A percentile compares a stretch with the other conserved stretches of the same genome.
Evolutionary conservation across 306 rosid species (phyloP).

Genomic region (Prunus davidiana): DNA sequence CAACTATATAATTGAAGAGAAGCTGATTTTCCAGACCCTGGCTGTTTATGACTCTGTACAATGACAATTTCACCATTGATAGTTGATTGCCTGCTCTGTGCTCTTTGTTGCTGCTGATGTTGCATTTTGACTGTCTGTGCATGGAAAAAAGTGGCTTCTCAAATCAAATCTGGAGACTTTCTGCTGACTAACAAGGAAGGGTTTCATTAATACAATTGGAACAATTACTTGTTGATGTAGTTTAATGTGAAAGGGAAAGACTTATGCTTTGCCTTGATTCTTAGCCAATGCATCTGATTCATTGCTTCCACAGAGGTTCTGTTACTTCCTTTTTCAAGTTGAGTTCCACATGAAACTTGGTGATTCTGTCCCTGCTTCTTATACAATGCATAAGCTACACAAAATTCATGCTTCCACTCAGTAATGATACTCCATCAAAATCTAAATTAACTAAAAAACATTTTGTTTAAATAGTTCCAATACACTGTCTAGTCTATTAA

Average conservation of each 20-base stretch:
- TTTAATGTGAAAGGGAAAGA: neutral
- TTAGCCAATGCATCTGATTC: slow-evolving; percentile 41
- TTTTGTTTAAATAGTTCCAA: too few species aligned
- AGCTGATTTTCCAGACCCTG: slow-evolving; percentile 45
- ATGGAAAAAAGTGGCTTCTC: neutral
- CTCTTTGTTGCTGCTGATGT: neutral
- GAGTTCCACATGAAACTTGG: neutral
- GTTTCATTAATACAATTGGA: neutral
- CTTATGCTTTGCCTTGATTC: slow-evolving; percentile 4
- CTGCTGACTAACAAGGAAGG: neutral
- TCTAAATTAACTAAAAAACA: too few species aligned
- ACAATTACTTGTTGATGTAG: neutral
- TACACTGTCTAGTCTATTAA: too few species aligned
- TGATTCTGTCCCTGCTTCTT: neutral
- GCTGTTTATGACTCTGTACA: slow-evolving; percentile 21
- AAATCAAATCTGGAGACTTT: neutral
- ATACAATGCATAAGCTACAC: too few species aligned
- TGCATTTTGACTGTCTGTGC: slow-evolving; percentile 19
- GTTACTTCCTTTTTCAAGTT: neutral
- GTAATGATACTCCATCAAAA: too few species aligned
- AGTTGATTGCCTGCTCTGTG: neutral
- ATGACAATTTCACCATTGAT: slow-evolving; percentile 42
- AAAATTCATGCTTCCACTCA: too few species aligned
- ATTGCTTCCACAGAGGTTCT: slow-evolving; percentile 34
- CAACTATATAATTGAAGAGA: slow-evolving; percentile 58